Evolutionary conservation across 306 rosid species (phyloP), one percentile per base, ranked within the genome.

Genomic region (Casuarina glauca): DNA sequence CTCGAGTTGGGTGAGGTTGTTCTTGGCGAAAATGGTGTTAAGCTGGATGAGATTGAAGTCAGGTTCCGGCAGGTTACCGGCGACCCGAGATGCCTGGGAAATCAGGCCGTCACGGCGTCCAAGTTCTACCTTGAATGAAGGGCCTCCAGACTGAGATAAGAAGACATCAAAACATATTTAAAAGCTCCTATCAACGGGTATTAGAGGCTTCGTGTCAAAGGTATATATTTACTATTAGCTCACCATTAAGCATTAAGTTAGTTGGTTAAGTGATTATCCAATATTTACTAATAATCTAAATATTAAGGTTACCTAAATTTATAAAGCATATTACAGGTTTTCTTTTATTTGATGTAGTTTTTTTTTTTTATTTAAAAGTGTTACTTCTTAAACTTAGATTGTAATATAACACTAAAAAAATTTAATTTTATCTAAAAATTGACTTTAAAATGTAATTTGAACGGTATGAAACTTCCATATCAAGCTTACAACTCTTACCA

Each of bases 51-150:
- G 88, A 15, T 88, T 19, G 76, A 85, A 90, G 4, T 1, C 35
- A 1, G 96, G 87, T 19, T 78, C 87, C 0, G 98, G 97, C 2
- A 95, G 80, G 1, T 85, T 92, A 52, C 86, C 87, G 4, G 80
- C 75, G 0, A 95, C 97, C 0, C 35, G 32, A 1, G 99, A 88
- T 11, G 96, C 97, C 32, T 80, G 13, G 0, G 96, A 95, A 48
- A 68, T 12, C 0, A 87, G 89, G 1, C 97, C 99, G 54, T 95
- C 97, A 38, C 81, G 77, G 1, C 97, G 96, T 32, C 99, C 97
- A 17, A 93, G 85, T 75, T 93, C 97, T 6, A 93, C 97, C 1
- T 19, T 85, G 89, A 72, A 95, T 2, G 78, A 54, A 1, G 97
- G 93, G 35, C 99, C 97, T 74, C 97, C 96, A 0, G 82, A 91